Conservation (phyloP, 768 basidiomycete species). For the Pleurotus djamor region DNA sequence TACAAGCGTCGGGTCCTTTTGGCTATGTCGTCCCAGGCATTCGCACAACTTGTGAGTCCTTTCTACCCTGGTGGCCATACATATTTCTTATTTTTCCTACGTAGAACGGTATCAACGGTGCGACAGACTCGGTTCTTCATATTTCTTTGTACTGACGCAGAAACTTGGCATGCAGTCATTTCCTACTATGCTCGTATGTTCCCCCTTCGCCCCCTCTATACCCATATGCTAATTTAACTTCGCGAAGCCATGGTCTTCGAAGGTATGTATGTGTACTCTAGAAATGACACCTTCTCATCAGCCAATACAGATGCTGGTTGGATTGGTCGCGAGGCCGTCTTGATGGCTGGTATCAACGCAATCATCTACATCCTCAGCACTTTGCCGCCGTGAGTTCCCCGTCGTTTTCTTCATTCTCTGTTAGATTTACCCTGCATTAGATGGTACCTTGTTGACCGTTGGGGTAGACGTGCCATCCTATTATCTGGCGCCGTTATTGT, state of each 20-base stretch:
- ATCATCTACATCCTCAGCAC: constrained; percentile 79
- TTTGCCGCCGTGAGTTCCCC: constrained; percentile 71
- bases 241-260: constrained; percentile 83
- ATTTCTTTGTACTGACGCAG: constrained; percentile 5
- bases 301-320: constrained; percentile 79
- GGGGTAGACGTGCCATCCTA: constrained; percentile 86
- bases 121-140: constrained; percentile 13
- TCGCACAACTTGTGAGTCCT: constrained; percentile 87
- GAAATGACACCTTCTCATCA: neutral
- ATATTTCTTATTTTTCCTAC: neutral
- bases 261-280: constrained; percentile 54
- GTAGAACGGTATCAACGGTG: constrained; percentile 98
- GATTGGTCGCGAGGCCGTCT: constrained; percentile 88
- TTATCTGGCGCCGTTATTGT: constrained; percentile 83
- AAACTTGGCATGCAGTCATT: constrained; percentile 56
- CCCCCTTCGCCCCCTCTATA: constrained; percentile 5
- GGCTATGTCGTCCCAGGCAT: constrained; percentile 94
- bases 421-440: constrained; percentile 34
- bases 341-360: constrained; percentile 96
- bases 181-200: constrained; percentile 90
- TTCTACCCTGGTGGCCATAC: too few species aligned
- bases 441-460: constrained; percentile 92
- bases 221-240: constrained; percentile 1
- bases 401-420: too few species aligned
- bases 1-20: constrained; percentile 88